Evolutionary conservation across 108 stramenopile genomes (phyloP).

Genomic region (Ochromonas danica): DNA sequence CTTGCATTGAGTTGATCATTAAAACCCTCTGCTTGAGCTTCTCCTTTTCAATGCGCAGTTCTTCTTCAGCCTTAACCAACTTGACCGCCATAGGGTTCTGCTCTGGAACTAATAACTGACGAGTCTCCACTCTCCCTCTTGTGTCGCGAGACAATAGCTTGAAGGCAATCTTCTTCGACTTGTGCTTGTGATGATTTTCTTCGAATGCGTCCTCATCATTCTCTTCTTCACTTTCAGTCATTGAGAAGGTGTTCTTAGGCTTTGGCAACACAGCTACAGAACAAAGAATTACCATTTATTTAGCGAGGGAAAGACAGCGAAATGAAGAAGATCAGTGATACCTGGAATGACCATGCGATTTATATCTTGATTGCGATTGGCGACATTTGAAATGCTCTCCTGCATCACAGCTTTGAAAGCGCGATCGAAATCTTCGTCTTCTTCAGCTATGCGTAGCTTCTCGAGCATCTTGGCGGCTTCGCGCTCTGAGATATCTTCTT

Average conservation of each 20-base stretch:
- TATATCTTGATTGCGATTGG: neutral
- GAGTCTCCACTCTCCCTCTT: constrained; percentile 11
- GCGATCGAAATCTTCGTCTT: constrained; percentile 32
- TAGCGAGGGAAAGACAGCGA: neutral
- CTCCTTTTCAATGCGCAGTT: constrained; percentile 7
- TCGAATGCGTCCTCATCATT: neutral
- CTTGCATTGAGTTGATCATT: neutral
- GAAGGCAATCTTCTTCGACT: neutral
- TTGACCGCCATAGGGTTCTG: neutral
- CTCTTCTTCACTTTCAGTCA: neutral
- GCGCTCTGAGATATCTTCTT: neutral
- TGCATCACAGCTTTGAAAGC: constrained; percentile 30
- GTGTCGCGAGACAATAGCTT: constrained; percentile 25
- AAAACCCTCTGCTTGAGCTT: neutral
- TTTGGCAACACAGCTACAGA: constrained; percentile 19
- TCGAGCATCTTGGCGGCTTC: constrained; percentile 11
- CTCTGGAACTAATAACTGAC: constrained; percentile 25
- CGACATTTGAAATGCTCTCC: constrained; percentile 1
- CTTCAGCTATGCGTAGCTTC: constrained; percentile 24
- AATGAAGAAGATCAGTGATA: neutral
- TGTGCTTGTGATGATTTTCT: constrained; percentile 7
- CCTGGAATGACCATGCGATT: constrained; percentile 24
- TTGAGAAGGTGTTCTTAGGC: constrained; percentile 7
- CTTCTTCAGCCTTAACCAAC: constrained; percentile 28
- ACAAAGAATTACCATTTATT: neutral